Evolutionary conservation across 306 rosid species (phyloP).

Genomic region (Astragalus glycyphyllos): DNA sequence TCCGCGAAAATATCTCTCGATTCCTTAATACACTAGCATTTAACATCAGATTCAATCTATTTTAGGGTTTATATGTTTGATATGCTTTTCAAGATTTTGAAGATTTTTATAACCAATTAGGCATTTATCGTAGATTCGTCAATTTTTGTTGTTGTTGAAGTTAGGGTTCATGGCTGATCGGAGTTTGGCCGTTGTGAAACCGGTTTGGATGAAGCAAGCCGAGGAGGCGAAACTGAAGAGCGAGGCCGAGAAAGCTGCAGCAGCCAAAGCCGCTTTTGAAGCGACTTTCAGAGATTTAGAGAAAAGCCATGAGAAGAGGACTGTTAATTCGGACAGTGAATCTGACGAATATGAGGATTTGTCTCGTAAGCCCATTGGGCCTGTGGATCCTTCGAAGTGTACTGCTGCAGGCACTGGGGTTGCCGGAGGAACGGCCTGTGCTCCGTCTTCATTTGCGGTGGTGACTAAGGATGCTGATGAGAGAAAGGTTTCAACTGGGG

Average conservation of each 20-base stretch:
- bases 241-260: conserved; percentile 94
- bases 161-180: conserved; percentile 84
- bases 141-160: conserved; percentile 4
- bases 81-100: not conserved
- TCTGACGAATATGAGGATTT: conserved; percentile 84
- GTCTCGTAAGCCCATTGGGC: conserved; percentile 84
- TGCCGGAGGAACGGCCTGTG: conserved; percentile 90
- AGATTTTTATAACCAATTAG: not conserved
- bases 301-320: conserved; percentile 56
- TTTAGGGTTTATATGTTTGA: conserved; percentile 34
- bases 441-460: conserved; percentile 76
- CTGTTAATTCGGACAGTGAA: conserved; percentile 79
- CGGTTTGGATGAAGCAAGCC: conserved; percentile 98
- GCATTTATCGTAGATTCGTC: conserved; percentile 19
- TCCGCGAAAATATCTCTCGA: not conserved
- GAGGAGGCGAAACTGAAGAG: conserved; percentile 92
- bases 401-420: conserved; percentile 90
- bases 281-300: conserved; percentile 90
- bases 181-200: conserved; percentile 64
- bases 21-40: not conserved
- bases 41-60: not conserved
- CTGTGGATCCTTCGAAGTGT: conserved; percentile 84
- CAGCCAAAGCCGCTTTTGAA: conserved; percentile 95
- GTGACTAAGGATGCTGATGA: conserved; percentile 89
- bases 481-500: conserved; percentile 77